Evolutionary conservation across 2,329 filamentous ascomycete genomes (phyloP).

Genomic region (Chrysoporthe puriensis): DNA sequence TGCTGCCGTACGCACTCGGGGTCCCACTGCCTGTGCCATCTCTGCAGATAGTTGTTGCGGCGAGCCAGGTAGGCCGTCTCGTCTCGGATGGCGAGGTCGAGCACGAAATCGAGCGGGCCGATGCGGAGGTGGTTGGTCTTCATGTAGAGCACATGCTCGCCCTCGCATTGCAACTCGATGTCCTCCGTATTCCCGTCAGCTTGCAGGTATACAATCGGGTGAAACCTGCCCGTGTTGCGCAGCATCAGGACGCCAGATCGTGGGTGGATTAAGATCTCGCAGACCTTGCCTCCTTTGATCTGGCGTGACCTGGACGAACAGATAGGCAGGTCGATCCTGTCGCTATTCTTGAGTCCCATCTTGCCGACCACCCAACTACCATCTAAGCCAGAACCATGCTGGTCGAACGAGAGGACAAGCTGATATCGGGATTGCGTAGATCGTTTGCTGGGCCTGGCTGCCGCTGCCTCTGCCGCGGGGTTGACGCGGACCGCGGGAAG

Average conservation of each 20-base stretch:
- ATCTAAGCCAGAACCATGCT: background rate
- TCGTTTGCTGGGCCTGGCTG: background rate
- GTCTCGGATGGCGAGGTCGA: background rate
- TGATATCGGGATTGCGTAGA: conserved; percentile 10
- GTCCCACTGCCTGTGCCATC: background rate
- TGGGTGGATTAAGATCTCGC: conserved; percentile 9
- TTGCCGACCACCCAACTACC: conserved; percentile 10
- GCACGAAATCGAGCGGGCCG: conserved; percentile 14
- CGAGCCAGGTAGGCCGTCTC: background rate
- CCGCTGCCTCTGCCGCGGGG: no score
- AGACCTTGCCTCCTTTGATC: background rate
- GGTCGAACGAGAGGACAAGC: conserved; percentile 10
- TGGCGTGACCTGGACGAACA: conserved; percentile 3
- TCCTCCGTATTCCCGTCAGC: conserved; percentile 3
- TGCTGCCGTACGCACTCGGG: background rate
- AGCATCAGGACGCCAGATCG: conserved; percentile 5
- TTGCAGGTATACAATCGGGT: conserved; percentile 10
- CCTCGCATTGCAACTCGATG: no score
- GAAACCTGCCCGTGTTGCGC: background rate
- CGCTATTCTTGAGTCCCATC: background rate
- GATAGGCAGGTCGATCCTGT: conserved; percentile 1
- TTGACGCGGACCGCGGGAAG: background rate
- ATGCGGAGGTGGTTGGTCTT: conserved; percentile 17
- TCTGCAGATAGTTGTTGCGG: conserved; percentile 7
- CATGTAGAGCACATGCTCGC: no score